A percentile compares a stretch with the other conserved stretches of the same genome.
phyloP scores from a whole-genome alignment of 306 rosid species.

The Pyrus pyrifolia region DNA sequence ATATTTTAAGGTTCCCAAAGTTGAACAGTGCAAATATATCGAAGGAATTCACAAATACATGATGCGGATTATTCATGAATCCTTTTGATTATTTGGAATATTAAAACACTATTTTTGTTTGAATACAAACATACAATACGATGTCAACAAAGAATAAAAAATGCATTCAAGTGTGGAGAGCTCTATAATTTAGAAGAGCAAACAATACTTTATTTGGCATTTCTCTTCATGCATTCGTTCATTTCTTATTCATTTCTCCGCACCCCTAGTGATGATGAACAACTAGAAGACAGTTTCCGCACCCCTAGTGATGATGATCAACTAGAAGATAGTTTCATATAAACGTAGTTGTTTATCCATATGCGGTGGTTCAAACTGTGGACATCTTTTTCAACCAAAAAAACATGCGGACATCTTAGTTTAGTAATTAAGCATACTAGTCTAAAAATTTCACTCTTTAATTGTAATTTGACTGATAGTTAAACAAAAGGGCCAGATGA shows the following conservation, averaged over 20 bases:
- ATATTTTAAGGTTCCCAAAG: background rate
- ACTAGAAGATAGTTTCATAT: background rate
- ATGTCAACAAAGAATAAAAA: too few relatives aligned
- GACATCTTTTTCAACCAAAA: background rate
- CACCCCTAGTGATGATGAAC: too few relatives aligned
- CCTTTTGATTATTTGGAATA: background rate
- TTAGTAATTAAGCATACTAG: background rate
- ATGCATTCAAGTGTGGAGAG: too few relatives aligned
- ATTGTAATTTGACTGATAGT: too few relatives aligned
- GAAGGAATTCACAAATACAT: background rate
- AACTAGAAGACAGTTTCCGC: background rate
- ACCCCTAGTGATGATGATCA: too few relatives aligned
- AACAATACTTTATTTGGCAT: background rate
- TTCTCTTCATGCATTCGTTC: background rate
- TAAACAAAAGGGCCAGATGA: too few relatives aligned
- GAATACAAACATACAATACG: background rate
- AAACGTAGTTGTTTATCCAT: background rate
- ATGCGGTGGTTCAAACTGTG: background rate
- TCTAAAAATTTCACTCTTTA: background rate
- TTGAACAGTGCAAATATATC: background rate
- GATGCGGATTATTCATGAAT: background rate
- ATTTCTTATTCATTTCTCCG: background rate
- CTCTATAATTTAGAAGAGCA: too few relatives aligned
- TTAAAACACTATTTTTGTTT: background rate
- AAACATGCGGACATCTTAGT: background rate